These are phyloP conservation scores for Strobilomyces dryophilus DNA, from an alignment of 768 basidiomycete genomes.

Conservation along the genomic window DNA sequence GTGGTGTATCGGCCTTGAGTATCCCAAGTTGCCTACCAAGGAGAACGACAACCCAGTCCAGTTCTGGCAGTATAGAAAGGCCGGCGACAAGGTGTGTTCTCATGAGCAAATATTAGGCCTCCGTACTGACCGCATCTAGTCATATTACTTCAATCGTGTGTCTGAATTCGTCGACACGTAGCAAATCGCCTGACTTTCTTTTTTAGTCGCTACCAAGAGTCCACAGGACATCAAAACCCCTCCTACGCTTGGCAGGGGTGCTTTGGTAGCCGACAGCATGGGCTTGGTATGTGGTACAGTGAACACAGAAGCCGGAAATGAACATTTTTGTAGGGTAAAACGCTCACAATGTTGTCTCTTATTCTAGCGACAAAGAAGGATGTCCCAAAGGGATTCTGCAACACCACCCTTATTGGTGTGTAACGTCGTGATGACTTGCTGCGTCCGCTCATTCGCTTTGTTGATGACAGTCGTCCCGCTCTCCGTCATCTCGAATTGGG, in stretches of 20 bases:
- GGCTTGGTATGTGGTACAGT: conserved; percentile 41
- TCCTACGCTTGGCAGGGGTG: conserved; percentile 77
- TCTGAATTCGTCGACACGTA: conserved; percentile 1
- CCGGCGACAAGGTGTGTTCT: conserved; percentile 46
- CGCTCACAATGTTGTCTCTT: conserved; percentile 81
- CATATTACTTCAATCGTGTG: conserved; percentile 69
- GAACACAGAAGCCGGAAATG: neutral
- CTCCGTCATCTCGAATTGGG: conserved; percentile 85
- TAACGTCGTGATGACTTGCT: neutral
- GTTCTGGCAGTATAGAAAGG: conserved; percentile 77
- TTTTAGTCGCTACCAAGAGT: conserved; percentile 72
- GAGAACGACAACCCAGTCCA: conserved; percentile 75
- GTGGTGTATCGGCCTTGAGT: conserved; percentile 82
- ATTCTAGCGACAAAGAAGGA: conserved; percentile 75
- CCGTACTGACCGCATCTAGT: conserved; percentile 25
- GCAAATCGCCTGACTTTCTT: neutral
- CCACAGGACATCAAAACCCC: conserved; percentile 51
- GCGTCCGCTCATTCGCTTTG: neutral
- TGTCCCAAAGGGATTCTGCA: conserved; percentile 48
- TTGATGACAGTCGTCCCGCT: conserved; percentile 63
- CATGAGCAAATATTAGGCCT: neutral
- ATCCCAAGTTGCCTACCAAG: conserved; percentile 66
- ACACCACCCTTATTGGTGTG: conserved; percentile 75
- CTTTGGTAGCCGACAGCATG: conserved; percentile 89
- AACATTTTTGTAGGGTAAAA: conserved; percentile 66